phyloP scores from a whole-genome alignment of 371 early-diverging fungal genomes.

The Apophysomyces trapeziformis region DNA sequence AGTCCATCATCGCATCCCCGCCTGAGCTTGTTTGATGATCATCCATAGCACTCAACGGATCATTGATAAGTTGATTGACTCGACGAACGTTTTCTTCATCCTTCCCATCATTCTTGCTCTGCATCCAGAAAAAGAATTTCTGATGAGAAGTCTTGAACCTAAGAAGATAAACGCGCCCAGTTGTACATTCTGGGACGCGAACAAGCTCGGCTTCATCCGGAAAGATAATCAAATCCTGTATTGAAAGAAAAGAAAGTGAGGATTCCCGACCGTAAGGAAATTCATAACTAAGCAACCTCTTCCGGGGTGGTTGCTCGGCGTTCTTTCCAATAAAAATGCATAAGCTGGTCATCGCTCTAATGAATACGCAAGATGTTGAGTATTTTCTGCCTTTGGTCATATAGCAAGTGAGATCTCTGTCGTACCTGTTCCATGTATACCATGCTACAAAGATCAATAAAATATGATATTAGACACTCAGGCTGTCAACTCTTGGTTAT shows the following conservation, averaged over 20 bases:
- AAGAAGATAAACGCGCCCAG: slow-evolving; percentile 76
- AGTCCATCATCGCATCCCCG: slow-evolving; percentile 19
- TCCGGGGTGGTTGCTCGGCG: slow-evolving; percentile 49
- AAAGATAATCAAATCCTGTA: slow-evolving; percentile 74
- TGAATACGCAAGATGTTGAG: neutral
- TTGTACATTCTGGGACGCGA: slow-evolving; percentile 67
- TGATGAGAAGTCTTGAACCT: slow-evolving; percentile 76
- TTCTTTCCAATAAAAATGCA: slow-evolving; percentile 83
- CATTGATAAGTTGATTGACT: slow-evolving; percentile 65
- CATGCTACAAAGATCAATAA: slow-evolving; percentile 30
- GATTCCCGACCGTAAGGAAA: neutral
- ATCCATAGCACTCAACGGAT: slow-evolving; percentile 47
- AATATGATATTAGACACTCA: neutral
- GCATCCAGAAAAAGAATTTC: slow-evolving; percentile 85
- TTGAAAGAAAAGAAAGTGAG: neutral
- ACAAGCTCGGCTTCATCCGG: slow-evolving; percentile 81
- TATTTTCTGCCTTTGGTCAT: too few relatives aligned
- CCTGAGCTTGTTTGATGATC: slow-evolving; percentile 30
- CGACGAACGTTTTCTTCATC: slow-evolving; percentile 57
- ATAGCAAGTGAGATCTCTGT: neutral
- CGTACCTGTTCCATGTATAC: slow-evolving; percentile 61
- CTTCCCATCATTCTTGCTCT: slow-evolving; percentile 62
- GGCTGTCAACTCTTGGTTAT: neutral
- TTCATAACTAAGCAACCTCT: slow-evolving; percentile 50
- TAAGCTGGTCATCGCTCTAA: slow-evolving; percentile 67